Conservation (phyloP, 2,329 filamentous ascomycete genomes). For the Fusarium stilboides region DNA sequence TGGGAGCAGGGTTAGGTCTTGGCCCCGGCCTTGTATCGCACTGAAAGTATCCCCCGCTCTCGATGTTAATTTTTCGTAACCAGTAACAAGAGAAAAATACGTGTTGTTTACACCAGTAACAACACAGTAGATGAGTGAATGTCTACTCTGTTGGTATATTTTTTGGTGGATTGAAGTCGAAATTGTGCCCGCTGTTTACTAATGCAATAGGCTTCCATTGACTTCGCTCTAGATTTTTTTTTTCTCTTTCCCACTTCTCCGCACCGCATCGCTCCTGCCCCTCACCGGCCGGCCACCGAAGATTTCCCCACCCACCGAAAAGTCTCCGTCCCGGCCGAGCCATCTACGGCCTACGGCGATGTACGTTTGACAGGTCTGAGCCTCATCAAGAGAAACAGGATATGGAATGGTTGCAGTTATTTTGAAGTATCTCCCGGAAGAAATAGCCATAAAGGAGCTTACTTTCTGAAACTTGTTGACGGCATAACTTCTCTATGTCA, state of each 20-base stretch:
- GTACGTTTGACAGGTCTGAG: conserved; percentile 2
- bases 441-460: no score
- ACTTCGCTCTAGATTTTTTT: conserved; percentile 30
- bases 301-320: conserved; percentile 23
- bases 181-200: conserved; percentile 43
- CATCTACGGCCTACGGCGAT: conserved; percentile 6
- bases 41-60: conserved; percentile 7
- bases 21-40: conserved; percentile 23
- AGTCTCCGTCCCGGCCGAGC: conserved; percentile 16
- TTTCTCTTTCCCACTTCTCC: conserved; percentile 32
- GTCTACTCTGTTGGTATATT: conserved; percentile 8
- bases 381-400: not conserved
- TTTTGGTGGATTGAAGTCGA: conserved; percentile 34
- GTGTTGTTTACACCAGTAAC: not conserved
- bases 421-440: not conserved
- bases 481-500: no score
- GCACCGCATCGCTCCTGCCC: conserved; percentile 30
- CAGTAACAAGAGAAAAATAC: not conserved
- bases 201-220: conserved; percentile 37
- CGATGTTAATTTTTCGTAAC: not conserved
- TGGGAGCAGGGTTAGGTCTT: conserved; percentile 44
- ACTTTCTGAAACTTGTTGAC: no score
- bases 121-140: not conserved
- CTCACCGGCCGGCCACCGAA: conserved; percentile 39
- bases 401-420: not conserved